These are phyloP conservation scores for Pecoramyces ruminantium DNA, from an alignment of 192 early-diverging fungal species.

Conservation along the genomic window DNA sequence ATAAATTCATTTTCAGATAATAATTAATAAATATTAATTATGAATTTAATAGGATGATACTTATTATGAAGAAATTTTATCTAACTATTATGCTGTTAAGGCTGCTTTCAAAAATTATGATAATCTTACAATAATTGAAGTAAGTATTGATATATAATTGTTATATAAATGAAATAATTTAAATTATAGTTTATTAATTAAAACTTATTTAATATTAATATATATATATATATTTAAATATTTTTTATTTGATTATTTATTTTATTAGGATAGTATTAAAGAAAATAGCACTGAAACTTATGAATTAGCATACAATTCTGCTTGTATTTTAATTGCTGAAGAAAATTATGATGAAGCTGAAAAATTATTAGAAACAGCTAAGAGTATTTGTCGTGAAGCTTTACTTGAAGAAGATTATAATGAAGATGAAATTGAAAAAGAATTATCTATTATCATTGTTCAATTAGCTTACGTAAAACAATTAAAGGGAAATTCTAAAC, in stretches of 20 bases:
- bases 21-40: no score
- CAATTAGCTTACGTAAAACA: slow-evolving; percentile 56
- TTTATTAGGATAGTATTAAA: slow-evolving; percentile 8
- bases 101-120: slow-evolving; percentile 11
- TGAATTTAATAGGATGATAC: slow-evolving; percentile 7
- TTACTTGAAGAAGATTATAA: slow-evolving; percentile 25
- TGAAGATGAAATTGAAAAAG: slow-evolving; percentile 47
- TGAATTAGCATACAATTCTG: slow-evolving; percentile 50
- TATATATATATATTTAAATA: background rate
- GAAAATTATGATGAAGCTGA: slow-evolving; percentile 31
- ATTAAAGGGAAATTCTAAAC: slow-evolving; percentile 22
- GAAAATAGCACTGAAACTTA: slow-evolving; percentile 22
- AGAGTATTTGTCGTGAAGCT: slow-evolving; percentile 35
- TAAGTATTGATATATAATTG: no score
- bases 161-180: no score
- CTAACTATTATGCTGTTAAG: slow-evolving; percentile 31
- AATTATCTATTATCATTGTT: slow-evolving; percentile 35
- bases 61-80: slow-evolving; percentile 24
- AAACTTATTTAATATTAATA: no score
- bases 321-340: slow-evolving; percentile 31
- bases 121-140: background rate
- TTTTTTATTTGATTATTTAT: background rate
- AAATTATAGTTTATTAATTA: background rate
- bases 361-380: slow-evolving; percentile 27
- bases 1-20: no score